Evolutionary conservation across 345 rosid species (phyloP), one percentile per base, ranked within the genome.

Genomic region (Lagerstroemia speciosa): DNA sequence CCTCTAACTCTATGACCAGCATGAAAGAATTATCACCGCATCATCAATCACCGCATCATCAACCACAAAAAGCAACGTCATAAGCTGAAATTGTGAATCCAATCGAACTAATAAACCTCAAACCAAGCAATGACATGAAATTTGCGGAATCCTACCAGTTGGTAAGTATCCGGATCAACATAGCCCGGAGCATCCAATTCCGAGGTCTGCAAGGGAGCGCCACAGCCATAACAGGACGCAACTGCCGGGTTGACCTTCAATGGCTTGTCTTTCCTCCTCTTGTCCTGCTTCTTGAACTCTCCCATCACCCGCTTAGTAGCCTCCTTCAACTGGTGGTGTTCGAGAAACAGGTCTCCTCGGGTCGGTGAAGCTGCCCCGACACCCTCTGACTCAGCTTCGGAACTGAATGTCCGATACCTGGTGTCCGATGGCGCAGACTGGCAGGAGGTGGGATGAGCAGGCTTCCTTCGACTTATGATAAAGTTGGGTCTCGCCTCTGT

Each of bases 141-240:
- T 22, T 33, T 2, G n/a, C 6, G 41, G 20, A 29, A 50, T 12
- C 41, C 36, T 78, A 93, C 97, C 98, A 93, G 74, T 62, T 84
- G 86, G 69, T 89, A 93, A 61, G 89, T 89, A 32, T 77, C 74
- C 7, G 74, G 65, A 66, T 87, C 87, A 32, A 91, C 91, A 41
- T 82, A 91, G 29, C 97, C 98, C 14, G 98, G 98, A 71, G 88
- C 82, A 70, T 91, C 97, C 22, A 62, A 37, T 38, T 91, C 94
- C 71, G 72, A 71, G 1, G 92, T 91, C 75, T 93, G 97, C 83
- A 93, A 81, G 41, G 97, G 96, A 78, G 98, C 96, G 74, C 98
- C 98, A 40, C 98, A 91, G 0, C 98, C 98, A 38, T 93, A 93
- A 62, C 98, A 93, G 74, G 80, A 74, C 12, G 87, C 81, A 27